Evolutionary conservation across 352 stramenopile species (phyloP), one percentile per base, ranked within the genome.

Genomic region (Globisporangium takayamanum): DNA sequence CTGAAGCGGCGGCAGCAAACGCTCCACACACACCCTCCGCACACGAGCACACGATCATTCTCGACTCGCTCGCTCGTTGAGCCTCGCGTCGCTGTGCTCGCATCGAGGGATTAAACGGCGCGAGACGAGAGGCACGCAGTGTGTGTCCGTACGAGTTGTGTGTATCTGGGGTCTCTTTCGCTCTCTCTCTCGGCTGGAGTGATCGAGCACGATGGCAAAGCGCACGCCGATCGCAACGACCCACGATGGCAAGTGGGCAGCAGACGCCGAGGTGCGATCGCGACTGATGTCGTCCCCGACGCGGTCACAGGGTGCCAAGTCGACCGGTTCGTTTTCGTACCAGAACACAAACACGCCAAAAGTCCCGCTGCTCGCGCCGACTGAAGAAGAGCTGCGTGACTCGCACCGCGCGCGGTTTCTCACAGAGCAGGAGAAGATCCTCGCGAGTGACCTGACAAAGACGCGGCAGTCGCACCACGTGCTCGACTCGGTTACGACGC

Each of bases 401-500:
- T 50, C 39, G 26, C 72, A 78, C 46, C 64, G 62, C 5, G 44
- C 61, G 16, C 64, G 72, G 8, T 78, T 78, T 20, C 57, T 80
- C 45, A 73, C 58, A 8, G 69, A 76, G 11, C 57, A 64, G 12
- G 67, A 80, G 51, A 69, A 70, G 55, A 59, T 78, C 22, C 60
- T 81, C 16, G 46, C 57, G 1, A 47, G 54, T 1, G 61, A 81
- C 28, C 68, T 68, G 5, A 46, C 20, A 45, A 77, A 77, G 66
- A 81, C 73, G 2, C 58, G 70, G 1, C 55, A 74, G 55, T 78
- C 72, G 6, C 67, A 72, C 47, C 68, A 65, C 26, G 60, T 70
- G 51, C 58, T 79, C 12, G 70, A 81, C 14, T 68, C 61, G 12
- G 63, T 59, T 48, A 64, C 64, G 22, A 66, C 64, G 0, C 57